Conservation (phyloP, 2,329 filamentous ascomycete genomes). For the Fusarium albosuccineum region DNA sequence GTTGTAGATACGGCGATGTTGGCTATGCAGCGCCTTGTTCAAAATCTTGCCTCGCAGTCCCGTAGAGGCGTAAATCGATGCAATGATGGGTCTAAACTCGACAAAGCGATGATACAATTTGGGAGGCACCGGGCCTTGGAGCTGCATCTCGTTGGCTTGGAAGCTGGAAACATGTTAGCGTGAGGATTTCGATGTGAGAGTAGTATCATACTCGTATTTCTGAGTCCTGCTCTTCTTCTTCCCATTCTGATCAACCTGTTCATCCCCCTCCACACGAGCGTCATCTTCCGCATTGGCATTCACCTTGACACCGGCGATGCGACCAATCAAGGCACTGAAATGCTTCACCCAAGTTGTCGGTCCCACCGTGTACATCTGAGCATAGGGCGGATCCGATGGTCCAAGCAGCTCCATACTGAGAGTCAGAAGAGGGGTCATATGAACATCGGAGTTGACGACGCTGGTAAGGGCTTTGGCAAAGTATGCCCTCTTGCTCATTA, state of each 20-base stretch:
- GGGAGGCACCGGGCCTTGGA: slow-evolving; percentile 83
- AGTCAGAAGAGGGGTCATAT: slow-evolving; percentile 78
- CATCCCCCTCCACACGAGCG: slow-evolving; percentile 34
- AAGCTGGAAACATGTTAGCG: slow-evolving; percentile 69
- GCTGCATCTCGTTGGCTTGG: slow-evolving; percentile 91
- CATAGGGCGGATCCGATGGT: slow-evolving; percentile 76
- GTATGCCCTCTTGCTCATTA: slow-evolving; percentile 90
- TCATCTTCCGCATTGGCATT: slow-evolving; percentile 69
- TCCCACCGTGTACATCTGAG: slow-evolving; percentile 81
- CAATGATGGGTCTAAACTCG: slow-evolving; percentile 91
- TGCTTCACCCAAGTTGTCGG: slow-evolving; percentile 84
- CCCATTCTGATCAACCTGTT: slow-evolving; percentile 39
- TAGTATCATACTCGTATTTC: slow-evolving; percentile 78
- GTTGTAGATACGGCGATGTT: slow-evolving; percentile 91
- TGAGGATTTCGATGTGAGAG: neutral
- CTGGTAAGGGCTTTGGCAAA: slow-evolving; percentile 76
- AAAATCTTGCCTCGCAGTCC: slow-evolving; percentile 84
- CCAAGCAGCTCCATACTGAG: slow-evolving; percentile 85
- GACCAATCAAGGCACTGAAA: slow-evolving; percentile 89
- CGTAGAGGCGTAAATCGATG: slow-evolving; percentile 84
- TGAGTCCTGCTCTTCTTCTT: slow-evolving; percentile 68
- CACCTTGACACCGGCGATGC: slow-evolving; percentile 79
- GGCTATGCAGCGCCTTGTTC: slow-evolving; percentile 88
- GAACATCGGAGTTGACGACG: slow-evolving; percentile 70
- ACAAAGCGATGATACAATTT: slow-evolving; percentile 92